A percentile compares a stretch with the other conserved stretches of the same genome.
Conservation (phyloP, 2,329 filamentous ascomycete genomes). For the Emmonsiellopsis sp. region DNA sequence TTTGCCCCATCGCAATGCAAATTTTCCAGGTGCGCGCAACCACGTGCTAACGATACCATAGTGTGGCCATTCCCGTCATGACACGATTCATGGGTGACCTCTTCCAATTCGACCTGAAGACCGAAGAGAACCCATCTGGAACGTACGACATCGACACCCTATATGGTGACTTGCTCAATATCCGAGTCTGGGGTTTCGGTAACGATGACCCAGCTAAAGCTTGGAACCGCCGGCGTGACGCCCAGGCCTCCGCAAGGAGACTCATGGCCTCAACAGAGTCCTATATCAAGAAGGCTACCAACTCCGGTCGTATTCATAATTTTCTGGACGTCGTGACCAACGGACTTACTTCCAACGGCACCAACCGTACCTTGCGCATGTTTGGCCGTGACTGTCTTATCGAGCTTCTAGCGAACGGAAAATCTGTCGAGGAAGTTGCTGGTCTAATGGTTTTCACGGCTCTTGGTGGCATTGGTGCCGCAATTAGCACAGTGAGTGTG, state of each 20-base stretch:
- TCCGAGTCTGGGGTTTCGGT: constrained; percentile 38
- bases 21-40: background rate
- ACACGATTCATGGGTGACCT: constrained; percentile 16
- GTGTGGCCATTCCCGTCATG: constrained; percentile 15
- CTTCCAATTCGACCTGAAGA: constrained; percentile 14
- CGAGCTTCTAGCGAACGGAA: constrained; percentile 22
- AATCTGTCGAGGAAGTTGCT: constrained; percentile 9
- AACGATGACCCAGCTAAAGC: constrained; percentile 39
- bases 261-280: constrained; percentile 30
- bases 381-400: constrained; percentile 32
- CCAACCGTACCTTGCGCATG: constrained; percentile 29
- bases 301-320: constrained; percentile 15
- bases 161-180: constrained; percentile 36
- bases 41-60: background rate
- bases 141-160: constrained; percentile 44
- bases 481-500: constrained; percentile 30
- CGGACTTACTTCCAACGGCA: constrained; percentile 18
- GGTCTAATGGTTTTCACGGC: constrained; percentile 17
- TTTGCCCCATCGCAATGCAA: background rate
- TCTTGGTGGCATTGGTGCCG: constrained; percentile 33
- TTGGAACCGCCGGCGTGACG: constrained; percentile 37
- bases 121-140: constrained; percentile 15
- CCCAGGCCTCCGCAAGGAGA: constrained; percentile 28
- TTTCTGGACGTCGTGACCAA: constrained; percentile 22
- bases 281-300: constrained; percentile 29